Conservation (phyloP, 2,329 filamentous ascomycete genomes). For the Chrysosphaeria jannelii region DNA sequence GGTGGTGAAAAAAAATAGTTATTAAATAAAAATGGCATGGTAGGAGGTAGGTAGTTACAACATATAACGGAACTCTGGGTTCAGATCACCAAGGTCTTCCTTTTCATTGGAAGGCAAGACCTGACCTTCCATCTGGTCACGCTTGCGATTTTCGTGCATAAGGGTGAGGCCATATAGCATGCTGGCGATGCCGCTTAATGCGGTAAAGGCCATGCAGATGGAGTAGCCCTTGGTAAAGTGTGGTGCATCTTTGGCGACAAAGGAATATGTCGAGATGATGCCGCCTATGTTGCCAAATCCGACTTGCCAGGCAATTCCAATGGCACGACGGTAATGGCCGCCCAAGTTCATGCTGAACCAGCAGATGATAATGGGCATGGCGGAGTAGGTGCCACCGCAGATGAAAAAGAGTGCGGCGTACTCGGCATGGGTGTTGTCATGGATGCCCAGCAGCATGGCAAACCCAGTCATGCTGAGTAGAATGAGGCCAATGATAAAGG, state of each 20-base stretch:
- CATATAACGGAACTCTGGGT: slow-evolving; percentile 11
- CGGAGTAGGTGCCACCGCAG: slow-evolving; percentile 48
- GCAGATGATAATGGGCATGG: slow-evolving; percentile 69
- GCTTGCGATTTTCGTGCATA: slow-evolving; percentile 26
- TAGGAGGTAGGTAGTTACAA: slow-evolving; percentile 5
- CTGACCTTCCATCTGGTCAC: too few species aligned
- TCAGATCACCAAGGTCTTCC: slow-evolving; percentile 8
- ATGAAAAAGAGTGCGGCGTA: slow-evolving; percentile 64
- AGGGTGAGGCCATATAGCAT: slow-evolving; percentile 28
- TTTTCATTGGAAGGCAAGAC: too few species aligned
- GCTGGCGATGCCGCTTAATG: slow-evolving; percentile 31
- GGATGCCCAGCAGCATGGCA: slow-evolving; percentile 38
- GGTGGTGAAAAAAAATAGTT: too few species aligned
- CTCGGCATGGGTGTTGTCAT: slow-evolving; percentile 33
- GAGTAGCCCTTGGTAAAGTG: slow-evolving; percentile 41
- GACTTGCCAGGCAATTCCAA: slow-evolving; percentile 49
- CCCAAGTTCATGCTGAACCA: slow-evolving; percentile 62
- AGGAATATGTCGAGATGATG: slow-evolving; percentile 46
- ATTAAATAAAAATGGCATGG: too few species aligned
- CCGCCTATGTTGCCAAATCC: slow-evolving; percentile 56
- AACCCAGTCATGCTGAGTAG: slow-evolving; percentile 43
- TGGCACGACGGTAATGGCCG: slow-evolving; percentile 37
- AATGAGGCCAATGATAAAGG: slow-evolving; percentile 40
- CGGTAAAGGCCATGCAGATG: slow-evolving; percentile 46
- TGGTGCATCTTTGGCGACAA: slow-evolving; percentile 34